These are phyloP conservation scores for Nothophoma quercina DNA, from an alignment of 2,329 filamentous ascomycete genomes.

Conservation along the genomic window DNA sequence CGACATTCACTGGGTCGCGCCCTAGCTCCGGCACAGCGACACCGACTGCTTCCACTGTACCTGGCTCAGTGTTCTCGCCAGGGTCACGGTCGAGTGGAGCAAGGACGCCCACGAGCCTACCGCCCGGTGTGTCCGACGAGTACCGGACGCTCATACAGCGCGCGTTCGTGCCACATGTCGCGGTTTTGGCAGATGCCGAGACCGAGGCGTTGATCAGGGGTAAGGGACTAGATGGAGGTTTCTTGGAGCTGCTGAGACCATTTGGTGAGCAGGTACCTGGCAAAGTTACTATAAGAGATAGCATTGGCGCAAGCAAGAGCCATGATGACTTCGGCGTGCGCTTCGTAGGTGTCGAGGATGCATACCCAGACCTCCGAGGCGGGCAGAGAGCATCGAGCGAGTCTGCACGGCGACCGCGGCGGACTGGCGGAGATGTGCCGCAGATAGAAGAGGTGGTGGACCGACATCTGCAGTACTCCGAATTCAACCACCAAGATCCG, in stretches of 20 bases:
- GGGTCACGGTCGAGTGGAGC: conserved; percentile 46
- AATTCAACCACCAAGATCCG: conserved; percentile 57
- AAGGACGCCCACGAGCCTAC: conserved; percentile 48
- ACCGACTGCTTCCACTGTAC: conserved; percentile 45
- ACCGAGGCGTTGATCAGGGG: conserved; percentile 79
- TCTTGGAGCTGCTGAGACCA: conserved; percentile 85
- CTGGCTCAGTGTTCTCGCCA: conserved; percentile 56
- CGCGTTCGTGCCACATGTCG: conserved; percentile 88
- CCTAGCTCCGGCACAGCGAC: conserved; percentile 55
- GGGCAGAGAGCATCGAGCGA: conserved; percentile 37
- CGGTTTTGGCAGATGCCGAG: conserved; percentile 84
- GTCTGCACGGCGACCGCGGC: conserved; percentile 44
- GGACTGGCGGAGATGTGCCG: conserved; percentile 62
- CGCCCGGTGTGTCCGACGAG: conserved; percentile 60
- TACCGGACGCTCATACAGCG: conserved; percentile 74
- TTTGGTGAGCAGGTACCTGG: conserved; percentile 90
- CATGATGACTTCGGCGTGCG: conserved; percentile 92
- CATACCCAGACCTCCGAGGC: conserved; percentile 51
- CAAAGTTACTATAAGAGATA: conserved; percentile 90
- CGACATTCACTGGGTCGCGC: conserved; percentile 39
- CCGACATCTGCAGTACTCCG: conserved; percentile 77
- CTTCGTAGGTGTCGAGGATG: conserved; percentile 75
- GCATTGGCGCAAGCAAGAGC: conserved; percentile 79
- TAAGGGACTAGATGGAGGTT: conserved; percentile 83
- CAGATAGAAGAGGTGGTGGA: conserved; percentile 84